Percentiles rank a stretch among this genome's conserved stretches.
These are phyloP conservation scores for Botrytis porri DNA, from an alignment of 2,329 filamentous ascomycete species.

Conservation along the genomic window DNA sequence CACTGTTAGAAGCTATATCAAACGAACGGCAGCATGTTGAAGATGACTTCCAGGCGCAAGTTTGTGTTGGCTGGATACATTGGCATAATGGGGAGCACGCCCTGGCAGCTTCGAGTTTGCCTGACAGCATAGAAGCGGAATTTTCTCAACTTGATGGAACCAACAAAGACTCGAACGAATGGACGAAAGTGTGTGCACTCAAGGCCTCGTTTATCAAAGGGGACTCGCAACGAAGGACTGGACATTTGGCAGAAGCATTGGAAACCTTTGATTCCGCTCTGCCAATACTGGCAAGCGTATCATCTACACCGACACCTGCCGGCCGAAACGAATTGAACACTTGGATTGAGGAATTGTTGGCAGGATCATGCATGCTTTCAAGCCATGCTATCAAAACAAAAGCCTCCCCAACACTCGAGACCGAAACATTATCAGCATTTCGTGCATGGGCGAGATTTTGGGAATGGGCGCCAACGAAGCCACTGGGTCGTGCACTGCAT, in stretches of 20 bases:
- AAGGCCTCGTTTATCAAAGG: slow-evolving; percentile 78
- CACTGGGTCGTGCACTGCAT: slow-evolving; percentile 56
- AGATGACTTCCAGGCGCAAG: slow-evolving; percentile 72
- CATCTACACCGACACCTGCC: slow-evolving; percentile 44
- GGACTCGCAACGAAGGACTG: slow-evolving; percentile 53
- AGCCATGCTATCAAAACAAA: slow-evolving; percentile 56
- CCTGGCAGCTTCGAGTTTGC: slow-evolving; percentile 59
- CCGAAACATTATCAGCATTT: slow-evolving; percentile 55
- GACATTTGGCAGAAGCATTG: slow-evolving; percentile 57
- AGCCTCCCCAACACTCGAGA: slow-evolving; percentile 50
- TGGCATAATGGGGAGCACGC: slow-evolving; percentile 71
- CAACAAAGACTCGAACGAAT: slow-evolving; percentile 58
- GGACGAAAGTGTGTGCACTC: slow-evolving; percentile 78
- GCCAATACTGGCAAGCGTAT: slow-evolving; percentile 56
- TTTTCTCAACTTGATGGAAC: slow-evolving; percentile 51
- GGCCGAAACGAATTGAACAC: slow-evolving; percentile 65
- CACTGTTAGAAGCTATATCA: slow-evolving; percentile 56
- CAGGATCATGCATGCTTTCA: slow-evolving; percentile 69
- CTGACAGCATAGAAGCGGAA: slow-evolving; percentile 57
- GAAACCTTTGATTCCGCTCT: slow-evolving; percentile 64
- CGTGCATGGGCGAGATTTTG: slow-evolving; percentile 71
- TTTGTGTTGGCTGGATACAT: slow-evolving; percentile 82
- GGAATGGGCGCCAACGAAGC: slow-evolving; percentile 46
- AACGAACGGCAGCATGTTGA: slow-evolving; percentile 52
- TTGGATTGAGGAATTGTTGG: slow-evolving; percentile 77